Evolutionary conservation across 208 protist genomes (phyloP).

Genomic region (Wallacemonas sp.): DNA sequence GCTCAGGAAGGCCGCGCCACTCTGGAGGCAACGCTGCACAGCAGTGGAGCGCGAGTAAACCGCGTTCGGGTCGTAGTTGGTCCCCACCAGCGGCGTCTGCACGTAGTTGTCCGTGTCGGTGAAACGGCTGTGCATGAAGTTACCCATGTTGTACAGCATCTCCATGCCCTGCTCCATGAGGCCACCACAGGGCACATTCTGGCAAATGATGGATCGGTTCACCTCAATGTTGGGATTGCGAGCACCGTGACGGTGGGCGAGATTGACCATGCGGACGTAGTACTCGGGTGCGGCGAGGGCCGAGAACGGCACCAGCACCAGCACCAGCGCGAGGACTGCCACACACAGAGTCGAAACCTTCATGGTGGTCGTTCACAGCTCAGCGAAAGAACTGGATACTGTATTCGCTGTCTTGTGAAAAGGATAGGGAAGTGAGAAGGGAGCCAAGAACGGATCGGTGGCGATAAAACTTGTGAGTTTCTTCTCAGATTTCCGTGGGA

Average conservation of each 20-base stretch:
- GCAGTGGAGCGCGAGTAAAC: conserved; percentile 17
- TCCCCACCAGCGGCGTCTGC: conserved; percentile 23
- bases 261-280: conserved; percentile 40
- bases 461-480: no score
- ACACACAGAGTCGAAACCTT: conserved; percentile 6
- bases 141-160: conserved; percentile 44
- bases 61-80: conserved; percentile 22
- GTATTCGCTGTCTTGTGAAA: no score
- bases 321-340: conserved; percentile 3
- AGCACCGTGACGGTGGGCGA: conserved; percentile 50
- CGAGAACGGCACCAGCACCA: neutral
- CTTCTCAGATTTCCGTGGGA: no score
- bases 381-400: no score
- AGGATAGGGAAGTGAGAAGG: no score
- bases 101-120: conserved; percentile 28
- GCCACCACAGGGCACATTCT: conserved; percentile 37
- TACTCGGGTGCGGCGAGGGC: conserved; percentile 22
- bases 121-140: conserved; percentile 23
- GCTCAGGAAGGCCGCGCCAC: conserved; percentile 24
- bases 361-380: no score
- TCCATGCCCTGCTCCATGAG: conserved; percentile 40
- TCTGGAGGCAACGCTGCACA: conserved; percentile 25
- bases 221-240: conserved; percentile 23
- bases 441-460: no score
- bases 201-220: conserved; percentile 34